Evolutionary conservation across 176 grass and related monocot genomes (phyloP).

Genomic region (Carex littledalei): DNA sequence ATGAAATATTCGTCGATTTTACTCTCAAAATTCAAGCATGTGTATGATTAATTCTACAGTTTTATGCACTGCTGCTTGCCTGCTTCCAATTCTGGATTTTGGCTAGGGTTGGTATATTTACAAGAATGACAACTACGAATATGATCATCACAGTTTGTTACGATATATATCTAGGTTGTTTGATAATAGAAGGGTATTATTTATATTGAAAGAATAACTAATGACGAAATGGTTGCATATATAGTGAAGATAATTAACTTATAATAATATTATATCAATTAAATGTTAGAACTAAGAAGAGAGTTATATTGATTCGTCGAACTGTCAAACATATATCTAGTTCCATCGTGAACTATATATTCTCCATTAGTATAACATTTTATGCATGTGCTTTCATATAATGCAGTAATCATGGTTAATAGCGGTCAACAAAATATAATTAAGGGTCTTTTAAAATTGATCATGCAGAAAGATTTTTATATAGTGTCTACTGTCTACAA

Average conservation of each 20-base stretch:
- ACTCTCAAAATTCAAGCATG: background rate
- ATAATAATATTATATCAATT: background rate
- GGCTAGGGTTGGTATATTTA: background rate
- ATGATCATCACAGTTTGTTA: background rate
- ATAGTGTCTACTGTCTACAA: background rate
- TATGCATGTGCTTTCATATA: background rate
- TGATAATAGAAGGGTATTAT: background rate
- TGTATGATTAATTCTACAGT: background rate
- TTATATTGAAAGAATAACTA: background rate
- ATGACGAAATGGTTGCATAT: background rate
- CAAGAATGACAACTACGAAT: background rate
- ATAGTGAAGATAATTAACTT: background rate
- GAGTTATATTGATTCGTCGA: background rate
- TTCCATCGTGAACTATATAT: background rate
- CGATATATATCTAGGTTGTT: background rate
- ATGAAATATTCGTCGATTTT: background rate
- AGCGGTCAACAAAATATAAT: background rate
- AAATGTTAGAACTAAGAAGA: background rate
- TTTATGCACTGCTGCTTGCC: background rate
- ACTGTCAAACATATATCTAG: background rate
- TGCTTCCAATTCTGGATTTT: background rate
- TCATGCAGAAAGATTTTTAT: background rate
- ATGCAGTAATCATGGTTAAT: background rate
- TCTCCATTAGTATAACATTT: background rate
- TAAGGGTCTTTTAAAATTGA: background rate